Base-by-base conservation (phyloP, 148 eudicot species). In the Nyssa sinensis region DNA sequence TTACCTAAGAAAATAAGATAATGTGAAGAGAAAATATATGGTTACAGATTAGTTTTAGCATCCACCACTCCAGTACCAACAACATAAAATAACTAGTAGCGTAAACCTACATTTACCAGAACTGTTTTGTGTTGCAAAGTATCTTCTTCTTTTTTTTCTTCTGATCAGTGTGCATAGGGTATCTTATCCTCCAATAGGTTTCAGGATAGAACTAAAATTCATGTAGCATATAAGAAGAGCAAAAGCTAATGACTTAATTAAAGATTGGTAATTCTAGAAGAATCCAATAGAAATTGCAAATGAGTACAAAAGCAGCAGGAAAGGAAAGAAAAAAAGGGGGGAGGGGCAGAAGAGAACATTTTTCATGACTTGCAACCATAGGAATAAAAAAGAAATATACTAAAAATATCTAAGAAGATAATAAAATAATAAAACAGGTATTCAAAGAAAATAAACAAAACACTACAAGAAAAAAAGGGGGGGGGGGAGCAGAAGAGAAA, bases 381-480 rank as follows among this genome's bases (percentile, higher is more conserved):
- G 47, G 24, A 24, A 55, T 13, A 30, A 23, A 34, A n/a, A 24
- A 59, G 30, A 34, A 32, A 39, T 37, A 24, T 24, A 71, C 3
- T 11, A 44, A 44, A 12, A 44, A 12, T 44, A 44, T 44, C 0
- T 44, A 44, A 44, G n/a, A n/a, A n/a, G n/a, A n/a, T n/a, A 44
- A 12, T 44, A 44, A 11, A 44, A 44, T 44, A 44, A 44, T 44
- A 44, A 44, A 55, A 21, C 23, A 35, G 1, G 13, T 32, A 67
- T 75, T 47, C 44, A 77, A 21, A 58, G 32, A 53, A 59, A 75
- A 62, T 21, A 10, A 58, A 70, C 29, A 62, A 25, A 31, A n/a
- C n/a, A n/a, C n/a, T n/a, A n/a, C n/a, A 70, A 55, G n/a, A n/a
- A n/a, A n/a, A n/a, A n/a, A n/a, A n/a, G n/a, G n/a, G n/a, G n/a